phyloP scores from a whole-genome alignment of 2,329 filamentous ascomycete genomes.

The Fusarium setosum region DNA sequence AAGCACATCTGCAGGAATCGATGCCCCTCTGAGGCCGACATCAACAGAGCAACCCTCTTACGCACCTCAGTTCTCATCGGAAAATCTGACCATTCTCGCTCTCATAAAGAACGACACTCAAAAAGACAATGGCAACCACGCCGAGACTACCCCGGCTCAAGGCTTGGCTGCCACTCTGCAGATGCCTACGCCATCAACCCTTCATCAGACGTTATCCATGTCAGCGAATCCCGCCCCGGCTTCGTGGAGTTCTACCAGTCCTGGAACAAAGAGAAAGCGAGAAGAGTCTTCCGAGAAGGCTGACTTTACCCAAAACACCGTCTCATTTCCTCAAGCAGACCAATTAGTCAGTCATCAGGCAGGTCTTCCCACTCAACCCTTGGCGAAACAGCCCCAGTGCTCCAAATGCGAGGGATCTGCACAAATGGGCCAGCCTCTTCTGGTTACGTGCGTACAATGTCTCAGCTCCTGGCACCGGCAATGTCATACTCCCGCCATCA shows the following conservation, averaged over 20 bases:
- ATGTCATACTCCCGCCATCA: slow-evolving; percentile 30
- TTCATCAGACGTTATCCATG: slow-evolving; percentile 9
- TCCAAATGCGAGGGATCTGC: slow-evolving; percentile 29
- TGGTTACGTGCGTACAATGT: slow-evolving; percentile 38
- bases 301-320: slow-evolving; percentile 49
- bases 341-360: slow-evolving; percentile 3
- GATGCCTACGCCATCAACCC: slow-evolving; percentile 14
- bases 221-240: neutral
- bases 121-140: neutral
- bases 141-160: neutral
- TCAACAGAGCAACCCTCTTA: slow-evolving; percentile 37
- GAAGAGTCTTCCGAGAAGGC: slow-evolving; percentile 21
- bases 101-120: slow-evolving; percentile 35
- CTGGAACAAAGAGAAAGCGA: slow-evolving; percentile 46
- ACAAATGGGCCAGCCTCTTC: neutral
- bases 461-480: slow-evolving; percentile 40
- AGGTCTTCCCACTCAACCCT: neutral
- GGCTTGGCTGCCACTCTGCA: slow-evolving; percentile 24
- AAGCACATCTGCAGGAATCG: neutral
- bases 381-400: slow-evolving; percentile 12
- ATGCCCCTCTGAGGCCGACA: neutral
- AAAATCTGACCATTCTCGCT: slow-evolving; percentile 42
- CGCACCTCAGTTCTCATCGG: slow-evolving; percentile 45
- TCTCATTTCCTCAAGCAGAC: slow-evolving; percentile 40
- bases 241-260: slow-evolving; percentile 4